A percentile compares a stretch with the other conserved stretches of the same genome.
Evolutionary conservation across 768 basidiomycete genomes (phyloP).

Genomic region (Sporobolomyces roseus): DNA sequence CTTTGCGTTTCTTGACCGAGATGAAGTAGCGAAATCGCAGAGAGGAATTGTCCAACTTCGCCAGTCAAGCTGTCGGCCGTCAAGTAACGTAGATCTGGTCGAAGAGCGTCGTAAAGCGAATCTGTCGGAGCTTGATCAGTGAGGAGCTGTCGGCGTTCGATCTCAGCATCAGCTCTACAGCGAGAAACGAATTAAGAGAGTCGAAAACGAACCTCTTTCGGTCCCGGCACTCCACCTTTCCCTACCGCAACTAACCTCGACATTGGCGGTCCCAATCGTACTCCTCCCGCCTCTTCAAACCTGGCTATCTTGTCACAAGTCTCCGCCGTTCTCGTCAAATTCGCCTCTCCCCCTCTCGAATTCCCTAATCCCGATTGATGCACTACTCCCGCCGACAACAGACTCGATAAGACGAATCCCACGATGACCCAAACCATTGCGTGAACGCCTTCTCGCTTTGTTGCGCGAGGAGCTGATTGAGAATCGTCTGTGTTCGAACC

Average conservation of each 20-base stretch:
- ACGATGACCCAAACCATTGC: neutral
- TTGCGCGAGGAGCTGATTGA: no score
- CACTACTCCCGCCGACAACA: neutral
- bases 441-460: neutral
- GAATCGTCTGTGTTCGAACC: no score
- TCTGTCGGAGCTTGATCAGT: neutral
- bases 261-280: neutral
- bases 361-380: neutral
- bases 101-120: conserved; percentile 15
- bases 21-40: conserved; percentile 11
- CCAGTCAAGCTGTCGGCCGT: conserved; percentile 12
- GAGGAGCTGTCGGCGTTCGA: conserved; percentile 19
- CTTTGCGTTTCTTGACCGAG: conserved; percentile 26
- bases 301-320: neutral
- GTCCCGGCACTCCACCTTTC: conserved; percentile 3
- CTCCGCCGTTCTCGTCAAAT: neutral
- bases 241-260: neutral
- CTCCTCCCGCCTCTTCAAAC: neutral
- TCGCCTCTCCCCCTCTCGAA: neutral
- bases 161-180: neutral
- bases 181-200: neutral
- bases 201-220: conserved; percentile 1
- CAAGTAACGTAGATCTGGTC: conserved; percentile 8
- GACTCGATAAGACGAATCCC: neutral
- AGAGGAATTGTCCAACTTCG: conserved; percentile 12